Evolutionary conservation across 1,284 basidiomycete species (phyloP), one percentile per base, ranked within the genome.

Genomic region (Naganishia sp.): DNA sequence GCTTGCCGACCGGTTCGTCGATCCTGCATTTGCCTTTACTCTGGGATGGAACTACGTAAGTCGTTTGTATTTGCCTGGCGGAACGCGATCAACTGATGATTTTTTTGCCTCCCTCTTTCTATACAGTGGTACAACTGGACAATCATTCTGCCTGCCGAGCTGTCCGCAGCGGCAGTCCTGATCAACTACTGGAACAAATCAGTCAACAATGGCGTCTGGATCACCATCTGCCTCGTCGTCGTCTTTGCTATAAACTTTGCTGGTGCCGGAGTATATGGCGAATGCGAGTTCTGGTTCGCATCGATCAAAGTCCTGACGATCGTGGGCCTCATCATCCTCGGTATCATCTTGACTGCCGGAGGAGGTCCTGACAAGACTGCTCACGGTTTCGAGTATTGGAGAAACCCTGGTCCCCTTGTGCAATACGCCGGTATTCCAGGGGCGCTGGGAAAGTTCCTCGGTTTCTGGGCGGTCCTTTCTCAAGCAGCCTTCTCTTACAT

Each of bases 271-370:
- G 74, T 72, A 18, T 81, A 77, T 65, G 79, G 77, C 23, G 79
- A 81, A 68, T 66, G 67, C 47, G 79, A 81, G 70, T 81, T 80
- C 72, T 78, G 75, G 73, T 77, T 77, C 72, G 84, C 84, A 10
- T 88, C 88, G 7, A 88, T 91, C 78, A 91, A 92, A 79, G 87
- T 92, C 23, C 79, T 91, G 58, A 89, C 89, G 3, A 89, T 91
- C 70, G 35, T 55, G 50, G 77, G 77, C 25, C 80, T 87, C 42
- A 86, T 85, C 67, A 84, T 87, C 70, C 77, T 87, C 45, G 85
- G 86, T 52, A 84, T 88, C 70, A 84, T 90, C 18, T 81, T 91
- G 69, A 88, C 79, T 63, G 70, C 76, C 32, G 81, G 81, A 41
- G 81, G 75, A 50, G 80, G 79, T 56, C 77, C 77, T 25, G 73